Base-by-base conservation (phyloP, 108 stramenopile species). In the Cyclostephanos tholiformis region DNA sequence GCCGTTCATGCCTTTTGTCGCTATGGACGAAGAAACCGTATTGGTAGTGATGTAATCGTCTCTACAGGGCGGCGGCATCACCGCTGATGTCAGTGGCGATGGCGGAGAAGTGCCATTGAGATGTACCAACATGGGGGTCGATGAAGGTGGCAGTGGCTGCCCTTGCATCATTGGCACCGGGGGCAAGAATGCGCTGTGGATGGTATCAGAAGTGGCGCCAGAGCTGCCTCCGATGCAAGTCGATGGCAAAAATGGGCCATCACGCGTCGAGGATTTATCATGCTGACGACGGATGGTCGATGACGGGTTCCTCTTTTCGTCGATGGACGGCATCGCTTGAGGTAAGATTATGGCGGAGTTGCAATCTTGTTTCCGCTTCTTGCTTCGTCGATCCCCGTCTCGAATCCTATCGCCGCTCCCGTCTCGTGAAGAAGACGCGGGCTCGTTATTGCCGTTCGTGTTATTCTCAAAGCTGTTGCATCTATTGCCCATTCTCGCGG, bases 101-200 rank as follows among this genome's bases (percentile, higher is more conserved):
- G 52, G 12, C 52, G 8, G 52, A 53, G 20, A 8, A 14, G 8
- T 26, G 53, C 13, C 44, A 46, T 16, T 46, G 44, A 0, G 44
- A 46, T 16, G 16, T 14, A 17, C 13, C 53, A 55, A 12, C 10
- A 16, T 26, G 9, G 57, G 20, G 0, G 61, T 6, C 19, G 36
- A 22, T n/a, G 41, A 41, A 5, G 61, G 17, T 41, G 17, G 30
- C 4, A 38, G 36, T 43, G 19, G 61, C 30, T 58, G 22, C 61
- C 30, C 41, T 62, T 39, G 36, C 27, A 8, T 27, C 36, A 36
- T 36, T 4, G 61, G 61, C 61, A 62, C 4, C 2, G 61, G 61
- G 20, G 61, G 61, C 61, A 62, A 62, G 30, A 62, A 62, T 2
- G 36, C 61, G 36, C 30, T 62, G 17, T 62, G 61, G 61, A 62